Evolutionary conservation across 139 green algal genomes (phyloP).

Genomic region (Monoraphidium neglectum): DNA sequence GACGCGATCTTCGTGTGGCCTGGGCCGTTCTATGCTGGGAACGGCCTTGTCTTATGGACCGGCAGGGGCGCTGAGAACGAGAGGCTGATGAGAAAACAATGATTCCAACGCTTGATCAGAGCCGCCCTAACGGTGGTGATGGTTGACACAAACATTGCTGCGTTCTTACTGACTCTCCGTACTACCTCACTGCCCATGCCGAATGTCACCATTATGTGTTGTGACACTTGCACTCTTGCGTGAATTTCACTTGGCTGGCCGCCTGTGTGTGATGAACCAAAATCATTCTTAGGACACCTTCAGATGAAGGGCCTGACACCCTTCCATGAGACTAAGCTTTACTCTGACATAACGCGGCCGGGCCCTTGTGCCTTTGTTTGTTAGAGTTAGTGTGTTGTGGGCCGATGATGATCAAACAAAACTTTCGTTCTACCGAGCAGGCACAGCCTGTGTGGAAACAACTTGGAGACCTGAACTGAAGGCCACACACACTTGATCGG

Average conservation of each 20-base stretch:
- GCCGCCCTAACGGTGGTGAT: neutral
- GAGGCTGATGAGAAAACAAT: neutral
- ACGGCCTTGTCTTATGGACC: too few relatives aligned
- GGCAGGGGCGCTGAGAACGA: neutral
- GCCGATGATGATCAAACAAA: constrained; percentile 38
- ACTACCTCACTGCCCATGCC: neutral
- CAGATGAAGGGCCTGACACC: constrained; percentile 26
- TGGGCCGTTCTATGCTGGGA: too few relatives aligned
- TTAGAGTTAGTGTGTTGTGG: neutral
- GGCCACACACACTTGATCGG: neutral
- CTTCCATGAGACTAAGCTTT: too few relatives aligned
- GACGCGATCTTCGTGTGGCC: too few relatives aligned
- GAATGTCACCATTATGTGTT: too few relatives aligned
- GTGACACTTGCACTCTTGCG: neutral
- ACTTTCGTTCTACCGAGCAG: constrained; percentile 62
- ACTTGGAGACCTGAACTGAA: constrained; percentile 33
- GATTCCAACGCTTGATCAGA: constrained; percentile 9
- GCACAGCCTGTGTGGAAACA: constrained; percentile 28
- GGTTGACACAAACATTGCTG: neutral
- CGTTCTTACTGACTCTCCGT: constrained; percentile 3
- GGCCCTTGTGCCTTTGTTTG: neutral
- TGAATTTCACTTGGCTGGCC: too few relatives aligned
- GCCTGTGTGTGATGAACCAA: constrained; percentile 33
- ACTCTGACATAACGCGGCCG: neutral
- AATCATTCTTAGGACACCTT: constrained; percentile 65